Evolutionary conservation across 108 stramenopile species (phyloP).

Genomic region (Skeletonema grethae): DNA sequence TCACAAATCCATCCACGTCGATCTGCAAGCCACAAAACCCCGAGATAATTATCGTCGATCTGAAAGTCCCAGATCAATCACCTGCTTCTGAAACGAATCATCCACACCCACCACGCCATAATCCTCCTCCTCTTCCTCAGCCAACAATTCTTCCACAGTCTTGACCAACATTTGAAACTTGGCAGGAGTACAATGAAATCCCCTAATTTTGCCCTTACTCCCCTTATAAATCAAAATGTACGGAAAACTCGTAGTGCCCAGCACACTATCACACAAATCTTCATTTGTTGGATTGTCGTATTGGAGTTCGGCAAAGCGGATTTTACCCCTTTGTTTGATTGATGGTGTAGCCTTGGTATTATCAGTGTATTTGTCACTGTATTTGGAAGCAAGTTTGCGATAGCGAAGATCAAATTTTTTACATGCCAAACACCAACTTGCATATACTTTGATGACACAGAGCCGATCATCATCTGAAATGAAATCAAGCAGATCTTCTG

Average conservation of each 20-base stretch:
- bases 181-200: conserved; percentile 22
- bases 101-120: not conserved
- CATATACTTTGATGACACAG: conserved; percentile 6
- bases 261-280: not conserved
- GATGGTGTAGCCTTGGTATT: not conserved
- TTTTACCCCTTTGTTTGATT: not conserved
- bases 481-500: not conserved
- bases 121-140: not conserved
- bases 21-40: too few relatives aligned
- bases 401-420: conserved; percentile 8
- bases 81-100: conserved; percentile 2
- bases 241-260: not conserved
- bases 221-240: conserved; percentile 22
- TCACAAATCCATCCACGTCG: not conserved
- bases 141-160: conserved; percentile 14
- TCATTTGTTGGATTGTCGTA: not conserved
- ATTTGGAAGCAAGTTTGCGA: conserved; percentile 13
- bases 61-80: not conserved
- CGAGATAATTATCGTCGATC: conserved; percentile 3
- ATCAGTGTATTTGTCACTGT: not conserved
- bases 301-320: not conserved
- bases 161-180: conserved; percentile 18
- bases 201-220: not conserved
- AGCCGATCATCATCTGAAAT: conserved; percentile 6
- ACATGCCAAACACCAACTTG: conserved; percentile 6